These are phyloP conservation scores for Phytopythium mirpurense DNA, from an alignment of 352 stramenopile species.

Conservation along the genomic window DNA sequence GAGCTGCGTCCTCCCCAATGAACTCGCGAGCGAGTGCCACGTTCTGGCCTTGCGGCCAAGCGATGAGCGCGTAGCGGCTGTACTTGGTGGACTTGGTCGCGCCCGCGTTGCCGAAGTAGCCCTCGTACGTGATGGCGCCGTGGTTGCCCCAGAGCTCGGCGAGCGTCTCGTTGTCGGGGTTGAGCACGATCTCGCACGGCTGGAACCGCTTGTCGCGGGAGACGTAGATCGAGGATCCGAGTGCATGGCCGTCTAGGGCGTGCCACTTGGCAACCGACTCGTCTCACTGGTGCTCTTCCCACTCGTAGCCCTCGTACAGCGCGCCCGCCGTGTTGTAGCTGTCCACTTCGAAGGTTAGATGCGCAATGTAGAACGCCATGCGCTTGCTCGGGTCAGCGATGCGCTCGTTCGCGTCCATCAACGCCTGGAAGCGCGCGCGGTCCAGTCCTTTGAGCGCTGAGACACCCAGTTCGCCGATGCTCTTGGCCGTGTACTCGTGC, in stretches of 20 bases:
- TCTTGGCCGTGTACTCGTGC: conserved; percentile 11
- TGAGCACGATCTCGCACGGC: conserved; percentile 9
- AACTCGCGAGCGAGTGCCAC: conserved; percentile 9
- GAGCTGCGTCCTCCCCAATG: conserved; percentile 7
- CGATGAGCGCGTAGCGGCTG: conserved; percentile 13
- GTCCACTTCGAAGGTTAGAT: conserved; percentile 3
- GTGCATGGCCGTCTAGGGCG: conserved; percentile 1
- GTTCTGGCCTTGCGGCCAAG: conserved; percentile 9
- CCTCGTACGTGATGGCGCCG: conserved; percentile 6
- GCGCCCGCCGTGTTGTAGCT: conserved; percentile 1
- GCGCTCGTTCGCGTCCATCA: conserved; percentile 14
- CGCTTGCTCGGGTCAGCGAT: conserved; percentile 5
- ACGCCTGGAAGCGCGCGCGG: conserved; percentile 3
- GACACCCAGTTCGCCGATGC: conserved; percentile 5
- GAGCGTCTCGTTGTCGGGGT: conserved; percentile 12
- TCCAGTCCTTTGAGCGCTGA: conserved; percentile 12
- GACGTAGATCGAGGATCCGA: background rate
- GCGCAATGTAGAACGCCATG: conserved; percentile 12
- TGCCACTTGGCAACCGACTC: conserved; percentile 12
- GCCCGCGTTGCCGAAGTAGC: conserved; percentile 7
- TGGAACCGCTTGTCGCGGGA: background rate
- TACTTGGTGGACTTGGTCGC: conserved; percentile 6
- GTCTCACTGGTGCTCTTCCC: conserved; percentile 6
- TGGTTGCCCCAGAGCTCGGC: conserved; percentile 7
- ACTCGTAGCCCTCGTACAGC: background rate